These are phyloP conservation scores for Alternaria conjuncta DNA, from an alignment of 2,329 filamentous ascomycete species.

Conservation along the genomic window DNA sequence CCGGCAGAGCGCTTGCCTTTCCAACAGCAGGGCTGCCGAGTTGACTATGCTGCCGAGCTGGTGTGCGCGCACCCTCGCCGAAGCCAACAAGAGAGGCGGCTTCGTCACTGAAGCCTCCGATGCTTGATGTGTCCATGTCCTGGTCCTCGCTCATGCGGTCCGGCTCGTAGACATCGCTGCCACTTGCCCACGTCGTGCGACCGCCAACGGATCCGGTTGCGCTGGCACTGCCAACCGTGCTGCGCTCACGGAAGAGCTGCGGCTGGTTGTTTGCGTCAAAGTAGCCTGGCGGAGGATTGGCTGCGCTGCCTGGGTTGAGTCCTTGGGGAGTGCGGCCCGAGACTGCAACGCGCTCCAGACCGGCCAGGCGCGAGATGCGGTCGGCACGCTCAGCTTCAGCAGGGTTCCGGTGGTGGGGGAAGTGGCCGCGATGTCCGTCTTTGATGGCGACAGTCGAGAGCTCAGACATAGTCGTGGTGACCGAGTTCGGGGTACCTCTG, in stretches of 20 bases:
- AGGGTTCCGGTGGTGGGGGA: conserved; percentile 69
- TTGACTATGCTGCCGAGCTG: conserved; percentile 64
- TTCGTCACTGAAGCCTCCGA: conserved; percentile 85
- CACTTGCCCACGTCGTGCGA: conserved; percentile 71
- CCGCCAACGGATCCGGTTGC: conserved; percentile 81
- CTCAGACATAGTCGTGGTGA: conserved; percentile 88
- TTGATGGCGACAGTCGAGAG: conserved; percentile 95
- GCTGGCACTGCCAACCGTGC: conserved; percentile 88
- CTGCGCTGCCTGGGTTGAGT: conserved; percentile 54
- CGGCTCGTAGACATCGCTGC: conserved; percentile 66
- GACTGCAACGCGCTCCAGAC: conserved; percentile 87
- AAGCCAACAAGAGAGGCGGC: conserved; percentile 87
- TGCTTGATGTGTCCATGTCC: conserved; percentile 65
- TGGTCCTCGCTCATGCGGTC: conserved; percentile 75
- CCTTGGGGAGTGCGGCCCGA: conserved; percentile 62
- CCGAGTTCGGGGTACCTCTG: conserved; percentile 91
- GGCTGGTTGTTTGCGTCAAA: conserved; percentile 78
- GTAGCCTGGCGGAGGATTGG: conserved; percentile 63
- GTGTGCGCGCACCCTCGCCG: conserved; percentile 79
- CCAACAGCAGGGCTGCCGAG: conserved; percentile 79
- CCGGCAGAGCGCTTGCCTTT: conserved; percentile 46
- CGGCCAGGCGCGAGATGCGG: conserved; percentile 91
- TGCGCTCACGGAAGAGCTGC: conserved; percentile 73
- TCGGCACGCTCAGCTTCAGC: conserved; percentile 92
- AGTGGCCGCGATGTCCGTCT: conserved; percentile 87